Percentiles rank a stretch among this genome's conserved stretches.
Conservation (phyloP, 768 basidiomycete species). For the Psilocybe azurescens region DNA sequence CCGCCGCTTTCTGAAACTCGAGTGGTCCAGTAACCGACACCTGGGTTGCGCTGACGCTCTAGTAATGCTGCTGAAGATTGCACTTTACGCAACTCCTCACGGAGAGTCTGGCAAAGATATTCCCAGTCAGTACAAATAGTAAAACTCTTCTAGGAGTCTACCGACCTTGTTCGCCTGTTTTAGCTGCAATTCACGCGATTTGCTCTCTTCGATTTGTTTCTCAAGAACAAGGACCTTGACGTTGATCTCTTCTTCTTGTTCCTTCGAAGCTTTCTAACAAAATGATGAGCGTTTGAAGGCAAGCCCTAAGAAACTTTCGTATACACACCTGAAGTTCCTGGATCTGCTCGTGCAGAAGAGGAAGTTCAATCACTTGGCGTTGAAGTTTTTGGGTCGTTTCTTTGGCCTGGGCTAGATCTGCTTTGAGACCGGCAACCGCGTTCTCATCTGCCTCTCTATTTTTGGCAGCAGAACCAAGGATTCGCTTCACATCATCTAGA, state of each 20-base stretch:
- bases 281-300: neutral
- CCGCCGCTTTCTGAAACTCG: conserved; percentile 40
- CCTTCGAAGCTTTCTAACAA: conserved; percentile 37
- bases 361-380: conserved; percentile 60
- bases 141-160: conserved; percentile 1
- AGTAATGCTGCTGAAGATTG: conserved; percentile 91
- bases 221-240: conserved; percentile 59
- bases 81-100: conserved; percentile 94
- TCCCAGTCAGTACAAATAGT: neutral
- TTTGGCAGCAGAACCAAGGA: conserved; percentile 61
- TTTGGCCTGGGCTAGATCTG: conserved; percentile 58
- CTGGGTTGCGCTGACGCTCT: conserved; percentile 91
- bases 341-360: conserved; percentile 49
- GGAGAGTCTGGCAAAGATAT: conserved; percentile 62
- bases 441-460: conserved; percentile 65
- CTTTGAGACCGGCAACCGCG: conserved; percentile 52
- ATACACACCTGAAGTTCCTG: conserved; percentile 68
- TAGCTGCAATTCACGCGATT: conserved; percentile 70
- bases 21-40: conserved; percentile 90
- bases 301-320: neutral
- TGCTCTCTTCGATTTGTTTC: conserved; percentile 75
- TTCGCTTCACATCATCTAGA: conserved; percentile 69
- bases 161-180: conserved; percentile 80
- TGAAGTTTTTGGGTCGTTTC: conserved; percentile 54
- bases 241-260: conserved; percentile 50